phyloP scores from a whole-genome alignment of 2,329 filamentous ascomycete genomes.

The Microcyclosporella mali region DNA sequence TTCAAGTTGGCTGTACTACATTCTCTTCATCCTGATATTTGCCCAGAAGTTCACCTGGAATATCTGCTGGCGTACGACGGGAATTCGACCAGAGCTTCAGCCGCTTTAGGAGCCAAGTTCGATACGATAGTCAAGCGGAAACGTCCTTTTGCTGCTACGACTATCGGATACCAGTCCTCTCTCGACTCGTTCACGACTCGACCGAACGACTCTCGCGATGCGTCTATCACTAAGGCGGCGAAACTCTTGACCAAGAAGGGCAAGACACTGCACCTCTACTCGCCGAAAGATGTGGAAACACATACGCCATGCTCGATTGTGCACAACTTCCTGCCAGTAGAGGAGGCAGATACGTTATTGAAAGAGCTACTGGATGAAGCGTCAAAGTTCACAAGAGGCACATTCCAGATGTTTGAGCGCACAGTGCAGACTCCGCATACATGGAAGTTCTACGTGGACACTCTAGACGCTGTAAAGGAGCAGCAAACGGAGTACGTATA shows the following conservation, averaged over 20 bases:
- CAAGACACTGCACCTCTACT: slow-evolving; percentile 75
- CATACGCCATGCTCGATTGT: slow-evolving; percentile 89
- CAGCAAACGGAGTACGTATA: slow-evolving; percentile 81
- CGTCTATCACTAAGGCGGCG: neutral
- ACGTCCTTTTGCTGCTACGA: slow-evolving; percentile 10
- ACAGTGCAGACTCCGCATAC: slow-evolving; percentile 82
- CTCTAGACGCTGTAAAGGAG: slow-evolving; percentile 58
- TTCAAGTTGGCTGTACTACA: slow-evolving; percentile 78
- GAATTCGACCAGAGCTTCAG: slow-evolving; percentile 60
- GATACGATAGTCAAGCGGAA: slow-evolving; percentile 31
- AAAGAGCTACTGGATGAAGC: slow-evolving; percentile 69
- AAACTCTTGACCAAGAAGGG: slow-evolving; percentile 63
- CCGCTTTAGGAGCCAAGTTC: slow-evolving; percentile 41
- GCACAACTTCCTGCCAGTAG: slow-evolving; percentile 74
- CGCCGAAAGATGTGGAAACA: slow-evolving; percentile 70
- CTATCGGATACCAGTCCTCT: slow-evolving; percentile 41
- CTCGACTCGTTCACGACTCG: slow-evolving; percentile 20
- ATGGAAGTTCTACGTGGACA: slow-evolving; percentile 74
- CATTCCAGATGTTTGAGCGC: slow-evolving; percentile 83
- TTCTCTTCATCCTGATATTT: slow-evolving; percentile 63
- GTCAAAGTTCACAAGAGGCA: slow-evolving; percentile 60
- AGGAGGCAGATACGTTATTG: slow-evolving; percentile 68
- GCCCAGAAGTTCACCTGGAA: slow-evolving; percentile 67
- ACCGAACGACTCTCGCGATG: neutral
- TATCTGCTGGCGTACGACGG: slow-evolving; percentile 72